These are phyloP conservation scores for Pleoardoris graminearum DNA, from an alignment of 2,329 filamentous ascomycete species.

Conservation along the genomic window DNA sequence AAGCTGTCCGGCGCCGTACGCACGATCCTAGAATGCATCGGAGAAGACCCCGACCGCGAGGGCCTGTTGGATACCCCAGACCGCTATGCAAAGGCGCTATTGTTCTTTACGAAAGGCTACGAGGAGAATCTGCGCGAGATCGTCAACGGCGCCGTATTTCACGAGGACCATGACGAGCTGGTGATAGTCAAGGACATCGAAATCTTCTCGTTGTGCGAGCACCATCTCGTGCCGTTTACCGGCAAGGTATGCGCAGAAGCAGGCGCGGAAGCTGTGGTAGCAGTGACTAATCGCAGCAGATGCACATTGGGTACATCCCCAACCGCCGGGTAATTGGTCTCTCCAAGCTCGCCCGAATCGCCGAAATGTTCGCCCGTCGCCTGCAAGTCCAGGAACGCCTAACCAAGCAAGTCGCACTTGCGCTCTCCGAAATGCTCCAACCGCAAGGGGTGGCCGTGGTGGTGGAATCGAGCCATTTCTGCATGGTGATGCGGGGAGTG, in stretches of 20 bases:
- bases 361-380: slow-evolving; percentile 92
- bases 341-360: slow-evolving; percentile 92
- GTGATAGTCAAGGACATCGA: slow-evolving; percentile 99
- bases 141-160: slow-evolving; percentile 91
- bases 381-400: slow-evolving; percentile 95
- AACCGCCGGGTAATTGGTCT: slow-evolving; percentile 88
- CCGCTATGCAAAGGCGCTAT: slow-evolving; percentile 91
- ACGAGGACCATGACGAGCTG: slow-evolving; percentile 95
- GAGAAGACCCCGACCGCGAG: slow-evolving; percentile 67
- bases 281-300: slow-evolving; percentile 56
- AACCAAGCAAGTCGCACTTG: slow-evolving; percentile 93
- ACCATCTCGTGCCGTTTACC: slow-evolving; percentile 94
- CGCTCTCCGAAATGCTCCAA: slow-evolving; percentile 88
- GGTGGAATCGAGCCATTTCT: slow-evolving; percentile 94
- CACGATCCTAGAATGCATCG: slow-evolving; percentile 67
- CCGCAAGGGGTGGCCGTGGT: slow-evolving; percentile 95
- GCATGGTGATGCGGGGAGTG: slow-evolving; percentile 99
- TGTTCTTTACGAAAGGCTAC: slow-evolving; percentile 96
- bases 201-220: slow-evolving; percentile 91
- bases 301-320: slow-evolving; percentile 99
- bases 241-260: slow-evolving; percentile 72
- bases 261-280: neutral
- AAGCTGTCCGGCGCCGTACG: slow-evolving; percentile 66
- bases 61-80: slow-evolving; percentile 70
- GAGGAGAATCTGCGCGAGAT: slow-evolving; percentile 91